phyloP scores from a whole-genome alignment of 768 basidiomycete genomes.

The Xanthoconium purpureum region DNA sequence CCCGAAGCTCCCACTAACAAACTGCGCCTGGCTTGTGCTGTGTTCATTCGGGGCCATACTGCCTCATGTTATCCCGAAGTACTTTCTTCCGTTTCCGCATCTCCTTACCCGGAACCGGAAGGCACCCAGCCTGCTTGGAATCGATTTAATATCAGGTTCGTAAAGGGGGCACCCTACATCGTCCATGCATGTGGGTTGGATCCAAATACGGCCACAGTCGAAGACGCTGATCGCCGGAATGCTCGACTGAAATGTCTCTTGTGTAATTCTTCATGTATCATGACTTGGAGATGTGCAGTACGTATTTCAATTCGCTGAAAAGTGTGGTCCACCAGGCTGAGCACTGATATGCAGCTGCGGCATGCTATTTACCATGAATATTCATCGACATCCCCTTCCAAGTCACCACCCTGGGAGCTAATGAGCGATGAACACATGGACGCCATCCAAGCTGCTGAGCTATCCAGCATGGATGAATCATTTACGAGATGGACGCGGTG shows the following conservation, averaged over 20 bases:
- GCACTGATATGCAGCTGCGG: not conserved
- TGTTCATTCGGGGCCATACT: not conserved
- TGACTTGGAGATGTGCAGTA: not conserved
- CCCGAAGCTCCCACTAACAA: not conserved
- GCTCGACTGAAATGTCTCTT: too few species aligned
- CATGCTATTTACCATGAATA: not conserved
- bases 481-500: not conserved
- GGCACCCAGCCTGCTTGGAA: not conserved
- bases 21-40: conserved; percentile 1
- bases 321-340: not conserved
- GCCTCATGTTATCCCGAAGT: not conserved
- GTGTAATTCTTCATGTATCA: not conserved
- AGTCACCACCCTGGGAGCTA: not conserved
- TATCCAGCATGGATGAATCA: too few species aligned
- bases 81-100: not conserved
- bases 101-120: not conserved
- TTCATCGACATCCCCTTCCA: too few species aligned
- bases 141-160: not conserved
- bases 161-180: not conserved
- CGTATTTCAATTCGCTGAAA: not conserved
- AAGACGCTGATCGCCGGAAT: not conserved
- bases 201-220: not conserved
- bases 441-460: not conserved
- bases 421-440: not conserved
- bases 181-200: conserved; percentile 1